Conservation (phyloP, 192 early-diverging fungal genomes). For the Coemansia reversa region DNA sequence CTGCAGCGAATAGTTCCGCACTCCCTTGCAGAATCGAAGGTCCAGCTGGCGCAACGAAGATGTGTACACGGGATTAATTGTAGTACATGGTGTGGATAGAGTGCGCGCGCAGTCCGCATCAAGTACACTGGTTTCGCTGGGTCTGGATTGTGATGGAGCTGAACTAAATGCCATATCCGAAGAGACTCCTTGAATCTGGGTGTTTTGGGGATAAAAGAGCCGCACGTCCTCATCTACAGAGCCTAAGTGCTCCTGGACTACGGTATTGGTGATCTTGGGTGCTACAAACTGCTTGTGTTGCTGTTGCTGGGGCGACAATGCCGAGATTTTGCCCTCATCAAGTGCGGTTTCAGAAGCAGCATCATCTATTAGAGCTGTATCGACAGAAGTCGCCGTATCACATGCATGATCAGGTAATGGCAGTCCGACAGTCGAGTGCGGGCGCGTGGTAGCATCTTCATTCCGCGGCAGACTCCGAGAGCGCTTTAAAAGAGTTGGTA, state of each 20-base stretch:
- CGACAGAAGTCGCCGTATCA: conserved; percentile 10
- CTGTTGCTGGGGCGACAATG: not conserved
- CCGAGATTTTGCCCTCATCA: not conserved
- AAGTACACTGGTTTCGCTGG: not conserved
- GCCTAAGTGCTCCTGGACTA: not conserved
- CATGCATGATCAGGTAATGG: conserved; percentile 25
- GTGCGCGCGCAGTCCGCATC: not conserved
- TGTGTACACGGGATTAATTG: conserved; percentile 5
- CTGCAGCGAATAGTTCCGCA: conserved; percentile 60
- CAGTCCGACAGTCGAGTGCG: conserved; percentile 30
- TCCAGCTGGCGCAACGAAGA: conserved; percentile 55
- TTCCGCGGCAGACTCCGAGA: conserved; percentile 40
- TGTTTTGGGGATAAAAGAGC: not conserved
- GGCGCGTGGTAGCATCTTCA: conserved; percentile 16
- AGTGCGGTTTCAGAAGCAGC: conserved; percentile 6
- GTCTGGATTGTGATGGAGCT: not conserved
- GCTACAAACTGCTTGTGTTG: conserved; percentile 1
- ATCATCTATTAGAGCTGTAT: not conserved
- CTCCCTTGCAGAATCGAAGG: conserved; percentile 60
- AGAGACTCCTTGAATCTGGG: not conserved
- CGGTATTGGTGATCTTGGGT: not conserved
- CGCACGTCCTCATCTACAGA: not conserved
- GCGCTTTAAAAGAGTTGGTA: conserved; percentile 19
- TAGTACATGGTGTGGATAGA: not conserved
- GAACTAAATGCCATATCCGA: not conserved